These are phyloP conservation scores for Daedaleopsis nitida DNA, from an alignment of 768 basidiomycete species.

Conservation along the genomic window DNA sequence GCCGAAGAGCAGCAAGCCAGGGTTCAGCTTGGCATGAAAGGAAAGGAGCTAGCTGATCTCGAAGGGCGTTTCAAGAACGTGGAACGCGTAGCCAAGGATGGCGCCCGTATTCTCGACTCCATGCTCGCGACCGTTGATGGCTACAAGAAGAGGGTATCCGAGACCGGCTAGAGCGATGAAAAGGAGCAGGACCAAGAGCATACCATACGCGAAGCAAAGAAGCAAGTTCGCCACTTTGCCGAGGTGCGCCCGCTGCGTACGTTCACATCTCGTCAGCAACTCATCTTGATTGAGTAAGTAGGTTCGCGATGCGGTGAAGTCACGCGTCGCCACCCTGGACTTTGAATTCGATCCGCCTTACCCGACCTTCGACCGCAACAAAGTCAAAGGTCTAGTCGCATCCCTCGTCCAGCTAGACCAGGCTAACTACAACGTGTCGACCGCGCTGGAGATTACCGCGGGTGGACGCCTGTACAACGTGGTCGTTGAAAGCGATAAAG, in stretches of 20 bases:
- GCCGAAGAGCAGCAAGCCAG: slow-evolving; percentile 86
- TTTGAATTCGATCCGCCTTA: slow-evolving; percentile 82
- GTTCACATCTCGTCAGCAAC: neutral
- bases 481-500: slow-evolving; percentile 87
- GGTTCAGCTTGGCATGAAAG: slow-evolving; percentile 70
- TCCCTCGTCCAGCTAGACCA: slow-evolving; percentile 78
- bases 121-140: slow-evolving; percentile 61
- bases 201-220: slow-evolving; percentile 52
- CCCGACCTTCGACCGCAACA: slow-evolving; percentile 77
- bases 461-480: slow-evolving; percentile 91
- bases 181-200: slow-evolving; percentile 63
- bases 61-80: slow-evolving; percentile 82
- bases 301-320: slow-evolving; percentile 70
- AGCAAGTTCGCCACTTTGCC: slow-evolving; percentile 53
- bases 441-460: slow-evolving; percentile 93
- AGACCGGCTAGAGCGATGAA: slow-evolving; percentile 76
- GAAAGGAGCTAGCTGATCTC: slow-evolving; percentile 78
- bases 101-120: slow-evolving; percentile 64
- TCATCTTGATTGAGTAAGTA: slow-evolving; percentile 30
- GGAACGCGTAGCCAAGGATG: slow-evolving; percentile 80
- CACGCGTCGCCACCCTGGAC: slow-evolving; percentile 68
- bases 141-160: slow-evolving; percentile 51
- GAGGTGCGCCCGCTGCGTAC: slow-evolving; percentile 66
- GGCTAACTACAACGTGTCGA: slow-evolving; percentile 75
- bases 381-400: slow-evolving; percentile 92